These are phyloP conservation scores for Asclepias syriaca DNA, from an alignment of 257 asterid genomes.

Conservation along the genomic window DNA sequence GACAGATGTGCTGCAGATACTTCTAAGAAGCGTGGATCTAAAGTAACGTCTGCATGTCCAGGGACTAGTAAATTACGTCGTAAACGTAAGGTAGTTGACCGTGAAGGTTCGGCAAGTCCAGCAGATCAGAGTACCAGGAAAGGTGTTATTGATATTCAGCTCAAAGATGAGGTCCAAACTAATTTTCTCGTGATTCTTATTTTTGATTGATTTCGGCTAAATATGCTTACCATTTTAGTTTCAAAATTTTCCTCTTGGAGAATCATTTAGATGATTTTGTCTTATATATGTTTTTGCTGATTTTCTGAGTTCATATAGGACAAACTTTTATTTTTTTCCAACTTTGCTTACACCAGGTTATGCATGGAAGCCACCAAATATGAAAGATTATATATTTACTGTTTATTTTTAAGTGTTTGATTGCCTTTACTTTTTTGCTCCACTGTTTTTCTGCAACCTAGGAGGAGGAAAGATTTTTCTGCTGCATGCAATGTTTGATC, in stretches of 20 bases:
- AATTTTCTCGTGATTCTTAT: conserved; percentile 11
- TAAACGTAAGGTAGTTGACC: conserved; percentile 34
- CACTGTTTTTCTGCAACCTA: neutral
- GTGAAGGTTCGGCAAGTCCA: conserved; percentile 27
- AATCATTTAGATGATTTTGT: conserved; percentile 5
- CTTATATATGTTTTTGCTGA: neutral
- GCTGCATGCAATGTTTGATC: neutral
- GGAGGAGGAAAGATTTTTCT: conserved; percentile 2
- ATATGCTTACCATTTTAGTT: conserved; percentile 9
- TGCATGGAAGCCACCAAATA: neutral
- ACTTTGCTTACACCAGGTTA: neutral
- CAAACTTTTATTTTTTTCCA: neutral
- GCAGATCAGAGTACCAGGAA: conserved; percentile 21
- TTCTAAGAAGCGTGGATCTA: conserved; percentile 33
- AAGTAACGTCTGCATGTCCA: conserved; percentile 20
- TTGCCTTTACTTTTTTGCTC: neutral
- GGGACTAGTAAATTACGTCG: conserved; percentile 30
- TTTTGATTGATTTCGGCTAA: conserved; percentile 12
- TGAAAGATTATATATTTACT: neutral
- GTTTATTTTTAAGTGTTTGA: neutral
- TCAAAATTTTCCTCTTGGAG: conserved; percentile 2
- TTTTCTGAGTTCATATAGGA: neutral
- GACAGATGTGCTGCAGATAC: conserved; percentile 32
- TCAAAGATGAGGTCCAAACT: conserved; percentile 53
- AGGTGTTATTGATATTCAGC: conserved; percentile 30